Conservation (phyloP, 2,329 filamentous ascomycete species). For the Colletotrichum sublineola region DNA sequence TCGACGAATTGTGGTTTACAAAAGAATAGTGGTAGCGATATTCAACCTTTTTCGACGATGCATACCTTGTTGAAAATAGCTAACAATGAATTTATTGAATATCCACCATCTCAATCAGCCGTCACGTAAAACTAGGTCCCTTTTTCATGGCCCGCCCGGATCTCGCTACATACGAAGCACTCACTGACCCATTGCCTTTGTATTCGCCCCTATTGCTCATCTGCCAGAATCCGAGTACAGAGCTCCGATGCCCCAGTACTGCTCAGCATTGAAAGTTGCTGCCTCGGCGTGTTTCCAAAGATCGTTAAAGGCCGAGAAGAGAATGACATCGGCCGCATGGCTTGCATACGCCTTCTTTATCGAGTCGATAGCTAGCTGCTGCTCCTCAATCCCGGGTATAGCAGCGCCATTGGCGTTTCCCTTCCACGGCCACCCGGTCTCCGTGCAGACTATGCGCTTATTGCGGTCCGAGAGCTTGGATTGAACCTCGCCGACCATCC, state of each 20-base stretch:
- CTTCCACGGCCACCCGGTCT: conserved; percentile 85
- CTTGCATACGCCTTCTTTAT: conserved; percentile 71
- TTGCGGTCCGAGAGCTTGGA: conserved; percentile 55
- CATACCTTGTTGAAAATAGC: neutral
- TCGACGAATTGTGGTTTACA: neutral
- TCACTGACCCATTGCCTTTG: neutral
- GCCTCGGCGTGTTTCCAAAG: conserved; percentile 78
- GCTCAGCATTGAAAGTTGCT: conserved; percentile 77
- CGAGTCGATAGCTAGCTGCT: conserved; percentile 73
- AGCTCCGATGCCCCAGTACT: conserved; percentile 77
- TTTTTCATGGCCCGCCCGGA: conserved; percentile 23
- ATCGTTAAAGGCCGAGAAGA: conserved; percentile 87
- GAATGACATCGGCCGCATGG: conserved; percentile 67
- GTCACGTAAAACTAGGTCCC: neutral
- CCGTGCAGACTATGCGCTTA: conserved; percentile 80
- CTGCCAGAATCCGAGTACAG: conserved; percentile 43
- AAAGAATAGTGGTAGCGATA: neutral
- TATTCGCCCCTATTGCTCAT: neutral
- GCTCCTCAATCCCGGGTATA: conserved; percentile 77
- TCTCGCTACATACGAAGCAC: neutral
- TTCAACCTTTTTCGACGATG: neutral
- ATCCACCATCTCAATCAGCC: neutral
- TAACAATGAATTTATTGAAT: conserved; percentile 1
- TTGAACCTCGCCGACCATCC: conserved; percentile 63
- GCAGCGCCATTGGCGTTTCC: conserved; percentile 76